Conservation (phyloP, 192 early-diverging fungal genomes). For the Coemansia sp. region DNA sequence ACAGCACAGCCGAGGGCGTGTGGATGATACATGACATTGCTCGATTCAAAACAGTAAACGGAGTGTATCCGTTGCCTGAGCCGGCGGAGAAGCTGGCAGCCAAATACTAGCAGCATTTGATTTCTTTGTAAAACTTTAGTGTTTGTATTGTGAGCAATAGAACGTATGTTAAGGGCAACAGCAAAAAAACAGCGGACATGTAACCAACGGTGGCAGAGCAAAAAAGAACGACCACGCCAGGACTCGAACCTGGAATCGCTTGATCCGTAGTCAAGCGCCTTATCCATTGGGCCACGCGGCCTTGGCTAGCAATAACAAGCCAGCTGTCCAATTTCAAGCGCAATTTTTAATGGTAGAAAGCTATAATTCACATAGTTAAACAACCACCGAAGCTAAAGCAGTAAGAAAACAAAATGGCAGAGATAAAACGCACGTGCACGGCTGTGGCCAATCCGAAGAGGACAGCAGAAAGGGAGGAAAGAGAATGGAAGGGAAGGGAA, state of each 20-base stretch:
- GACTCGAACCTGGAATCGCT: slow-evolving; percentile 11
- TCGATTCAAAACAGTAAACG: not conserved
- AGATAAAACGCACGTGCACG: not conserved
- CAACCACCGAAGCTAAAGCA: too few relatives aligned
- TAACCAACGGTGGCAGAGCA: too few relatives aligned
- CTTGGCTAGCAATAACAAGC: not conserved
- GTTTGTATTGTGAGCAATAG: too few relatives aligned
- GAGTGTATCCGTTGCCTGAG: not conserved
- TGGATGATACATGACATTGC: not conserved
- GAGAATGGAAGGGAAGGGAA: not conserved
- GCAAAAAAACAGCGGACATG: too few relatives aligned
- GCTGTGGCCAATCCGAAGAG: not conserved
- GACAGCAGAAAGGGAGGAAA: not conserved
- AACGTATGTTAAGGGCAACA: too few relatives aligned
- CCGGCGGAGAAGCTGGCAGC: not conserved
- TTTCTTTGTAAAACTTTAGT: too few relatives aligned
- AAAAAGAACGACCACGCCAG: not conserved
- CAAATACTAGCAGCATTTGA: not conserved
- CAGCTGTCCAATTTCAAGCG: not conserved
- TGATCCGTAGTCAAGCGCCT: slow-evolving; percentile 13
- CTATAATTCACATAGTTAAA: too few relatives aligned
- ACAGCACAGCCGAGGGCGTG: not conserved
- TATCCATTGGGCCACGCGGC: slow-evolving; percentile 13
- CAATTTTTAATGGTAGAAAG: too few relatives aligned
- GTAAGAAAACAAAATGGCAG: too few relatives aligned